A percentile compares a stretch with the other conserved stretches of the same genome.
phyloP scores from a whole-genome alignment of 805 yeast species.

The Saturnispora saitoi region DNA sequence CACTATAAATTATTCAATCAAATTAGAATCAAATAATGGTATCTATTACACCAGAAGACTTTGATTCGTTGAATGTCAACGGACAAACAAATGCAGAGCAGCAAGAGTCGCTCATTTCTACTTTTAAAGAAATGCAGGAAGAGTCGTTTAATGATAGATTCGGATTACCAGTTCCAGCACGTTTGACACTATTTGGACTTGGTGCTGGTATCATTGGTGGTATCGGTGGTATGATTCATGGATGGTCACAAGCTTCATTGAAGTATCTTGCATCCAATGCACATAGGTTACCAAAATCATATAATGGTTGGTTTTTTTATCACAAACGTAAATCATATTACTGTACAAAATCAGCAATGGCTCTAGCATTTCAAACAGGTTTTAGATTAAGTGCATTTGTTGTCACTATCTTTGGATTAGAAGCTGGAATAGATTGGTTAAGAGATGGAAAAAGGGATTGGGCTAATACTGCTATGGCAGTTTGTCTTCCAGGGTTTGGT shows the following conservation, averaged over 20 bases:
- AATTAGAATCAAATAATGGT: slow-evolving; percentile 5
- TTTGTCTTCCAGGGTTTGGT: slow-evolving; percentile 41
- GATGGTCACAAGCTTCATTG: slow-evolving; percentile 46
- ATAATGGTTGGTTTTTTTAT: slow-evolving; percentile 83
- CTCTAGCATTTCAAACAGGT: slow-evolving; percentile 37
- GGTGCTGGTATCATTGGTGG: slow-evolving; percentile 38
- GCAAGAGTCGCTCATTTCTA: slow-evolving; percentile 10
- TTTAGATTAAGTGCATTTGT: slow-evolving; percentile 37
- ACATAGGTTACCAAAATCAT: slow-evolving; percentile 67
- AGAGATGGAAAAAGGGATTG: slow-evolving; percentile 44
- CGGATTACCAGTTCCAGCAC: slow-evolving; percentile 38
- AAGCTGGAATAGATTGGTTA: slow-evolving; percentile 48
- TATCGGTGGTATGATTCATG: slow-evolving; percentile 49
- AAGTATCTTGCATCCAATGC: slow-evolving; percentile 72
- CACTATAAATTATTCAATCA: neutral
- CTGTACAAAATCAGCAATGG: slow-evolving; percentile 48
- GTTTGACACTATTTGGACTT: slow-evolving; percentile 35
- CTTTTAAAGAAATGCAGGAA: slow-evolving; percentile 13
- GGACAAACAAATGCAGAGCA: slow-evolving; percentile 11
- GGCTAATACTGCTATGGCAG: slow-evolving; percentile 52
- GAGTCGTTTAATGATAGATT: slow-evolving; percentile 29
- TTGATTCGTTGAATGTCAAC: slow-evolving; percentile 12
- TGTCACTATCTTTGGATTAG: slow-evolving; percentile 47
- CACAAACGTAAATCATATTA: slow-evolving; percentile 78
- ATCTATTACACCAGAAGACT: slow-evolving; percentile 13